A percentile compares a stretch with the other conserved stretches of the same genome.
Conservation (phyloP, 192 early-diverging fungal genomes). For the Rhizophagus clarus region DNA sequence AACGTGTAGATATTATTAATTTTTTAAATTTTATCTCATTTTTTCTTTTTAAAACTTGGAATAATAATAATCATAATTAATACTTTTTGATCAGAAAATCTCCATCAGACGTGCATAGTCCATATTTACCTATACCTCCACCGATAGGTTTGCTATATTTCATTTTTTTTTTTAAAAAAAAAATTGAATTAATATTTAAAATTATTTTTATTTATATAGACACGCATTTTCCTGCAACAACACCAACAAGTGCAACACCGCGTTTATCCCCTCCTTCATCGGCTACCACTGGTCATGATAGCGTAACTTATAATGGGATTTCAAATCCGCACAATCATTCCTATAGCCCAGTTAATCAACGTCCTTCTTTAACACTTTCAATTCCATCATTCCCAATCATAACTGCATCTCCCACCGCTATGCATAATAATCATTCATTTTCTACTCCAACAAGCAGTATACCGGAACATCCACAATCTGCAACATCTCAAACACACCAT, state of each 20-base stretch:
- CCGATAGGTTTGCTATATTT: constrained; percentile 17
- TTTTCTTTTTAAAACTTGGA: neutral
- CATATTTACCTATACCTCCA: constrained; percentile 23
- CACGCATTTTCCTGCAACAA: constrained; percentile 24
- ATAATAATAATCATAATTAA: neutral
- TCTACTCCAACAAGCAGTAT: constrained; percentile 23
- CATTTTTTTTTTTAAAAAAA: neutral
- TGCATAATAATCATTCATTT: constrained; percentile 23
- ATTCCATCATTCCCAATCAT: constrained; percentile 32
- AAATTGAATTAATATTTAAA: neutral
- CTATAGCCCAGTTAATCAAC: constrained; percentile 3
- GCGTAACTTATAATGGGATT: constrained; percentile 19
- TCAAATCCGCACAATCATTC: constrained; percentile 25
- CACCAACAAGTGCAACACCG: constrained; percentile 26
- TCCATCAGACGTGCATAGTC: constrained; percentile 31
- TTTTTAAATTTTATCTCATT: neutral
- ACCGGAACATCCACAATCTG: constrained; percentile 19
- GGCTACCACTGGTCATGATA: constrained; percentile 9
- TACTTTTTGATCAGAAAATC: constrained; percentile 24
- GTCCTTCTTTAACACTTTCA: constrained; percentile 25
- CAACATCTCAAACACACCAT: constrained; percentile 18
- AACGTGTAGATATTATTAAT: constrained; percentile 21
- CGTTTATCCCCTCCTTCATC: constrained; percentile 31
- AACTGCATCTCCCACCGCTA: constrained; percentile 16
- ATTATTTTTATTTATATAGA: constrained; percentile 7